Conservation (phyloP, 768 basidiomycete genomes). For the Collybia sp. region DNA sequence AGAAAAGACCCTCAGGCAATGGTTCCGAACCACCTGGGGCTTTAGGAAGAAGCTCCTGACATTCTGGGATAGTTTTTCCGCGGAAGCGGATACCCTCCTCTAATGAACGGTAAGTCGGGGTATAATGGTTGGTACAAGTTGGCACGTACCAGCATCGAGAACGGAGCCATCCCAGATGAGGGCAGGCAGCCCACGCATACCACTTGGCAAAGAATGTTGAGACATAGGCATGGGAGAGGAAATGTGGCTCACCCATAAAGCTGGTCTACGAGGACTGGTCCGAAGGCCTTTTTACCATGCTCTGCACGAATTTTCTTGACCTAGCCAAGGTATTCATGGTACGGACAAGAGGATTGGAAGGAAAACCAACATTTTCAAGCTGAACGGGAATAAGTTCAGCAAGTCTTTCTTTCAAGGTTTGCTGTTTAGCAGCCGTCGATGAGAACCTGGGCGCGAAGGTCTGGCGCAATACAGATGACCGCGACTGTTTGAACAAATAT, state of each 20-base stretch:
- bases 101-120: conserved; percentile 16
- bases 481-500: too few relatives aligned
- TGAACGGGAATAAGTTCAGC: conserved; percentile 91
- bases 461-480: conserved; percentile 18
- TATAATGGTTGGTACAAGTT: too few relatives aligned
- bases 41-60: conserved; percentile 82
- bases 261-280: conserved; percentile 87
- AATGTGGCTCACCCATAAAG: conserved; percentile 66
- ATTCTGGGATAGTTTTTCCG: conserved; percentile 91
- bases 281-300: conserved; percentile 92
- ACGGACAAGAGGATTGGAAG: not conserved
- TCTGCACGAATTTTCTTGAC: conserved; percentile 79
- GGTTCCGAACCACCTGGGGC: conserved; percentile 87
- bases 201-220: conserved; percentile 35
- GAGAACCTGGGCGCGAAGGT: conserved; percentile 50
- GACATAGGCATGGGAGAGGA: not conserved
- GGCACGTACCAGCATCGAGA: conserved; percentile 74
- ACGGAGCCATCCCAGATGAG: conserved; percentile 99
- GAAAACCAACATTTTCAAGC: conserved; percentile 56
- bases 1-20: conserved; percentile 91
- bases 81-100: conserved; percentile 99
- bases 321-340: conserved; percentile 27
- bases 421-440: conserved; percentile 60
- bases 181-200: conserved; percentile 87
- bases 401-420: conserved; percentile 87